Percentiles rank a stretch among this genome's conserved stretches.
Conservation (phyloP, 345 rosid species). For the Corymbia maculata region DNA sequence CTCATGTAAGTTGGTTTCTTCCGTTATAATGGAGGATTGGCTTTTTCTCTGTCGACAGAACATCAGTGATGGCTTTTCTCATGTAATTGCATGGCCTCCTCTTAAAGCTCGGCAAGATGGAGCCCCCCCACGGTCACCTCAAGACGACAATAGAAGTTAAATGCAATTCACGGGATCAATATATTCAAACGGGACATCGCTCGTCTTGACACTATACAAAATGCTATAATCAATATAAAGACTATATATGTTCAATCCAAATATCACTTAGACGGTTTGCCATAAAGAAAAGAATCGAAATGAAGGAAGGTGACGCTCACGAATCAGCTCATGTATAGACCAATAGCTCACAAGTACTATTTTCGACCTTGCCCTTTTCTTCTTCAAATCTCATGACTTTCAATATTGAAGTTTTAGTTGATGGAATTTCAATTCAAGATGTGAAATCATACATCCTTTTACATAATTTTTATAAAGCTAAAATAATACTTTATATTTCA, state of each 20-base stretch:
- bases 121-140: not conserved
- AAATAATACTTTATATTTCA: not conserved
- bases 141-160: not conserved
- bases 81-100: not conserved
- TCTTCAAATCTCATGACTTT: not conserved
- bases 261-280: not conserved
- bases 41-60: not conserved
- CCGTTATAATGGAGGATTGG: not conserved
- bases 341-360: not conserved
- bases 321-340: not conserved
- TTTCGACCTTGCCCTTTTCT: not conserved
- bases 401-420: not conserved
- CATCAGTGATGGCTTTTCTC: not conserved
- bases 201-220: not conserved
- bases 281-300: not conserved
- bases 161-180: not conserved
- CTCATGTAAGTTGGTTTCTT: not conserved
- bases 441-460: not conserved
- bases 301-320: not conserved
- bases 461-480: not conserved
- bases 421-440: not conserved
- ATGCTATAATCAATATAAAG: not conserved
- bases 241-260: not conserved
- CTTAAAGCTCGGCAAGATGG: not conserved
- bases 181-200: not conserved